Conservation (phyloP, 1,284 basidiomycete species). For the Filobasidium uniguttulatum region DNA sequence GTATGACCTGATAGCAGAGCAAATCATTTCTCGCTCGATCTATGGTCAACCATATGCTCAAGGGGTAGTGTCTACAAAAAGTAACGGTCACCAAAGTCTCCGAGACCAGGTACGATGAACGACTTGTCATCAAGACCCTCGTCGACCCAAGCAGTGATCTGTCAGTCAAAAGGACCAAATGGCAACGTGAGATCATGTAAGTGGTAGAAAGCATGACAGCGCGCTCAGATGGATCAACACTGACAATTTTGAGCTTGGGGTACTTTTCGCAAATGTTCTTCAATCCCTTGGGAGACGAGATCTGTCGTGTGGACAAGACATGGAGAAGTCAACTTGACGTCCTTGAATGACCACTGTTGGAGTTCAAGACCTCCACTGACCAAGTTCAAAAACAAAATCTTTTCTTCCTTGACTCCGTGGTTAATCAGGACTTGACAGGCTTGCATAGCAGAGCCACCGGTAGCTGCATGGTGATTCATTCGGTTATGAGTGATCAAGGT, state of each 20-base stretch:
- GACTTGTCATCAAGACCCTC: slow-evolving; percentile 65
- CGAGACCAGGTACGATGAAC: slow-evolving; percentile 64
- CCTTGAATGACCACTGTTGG: background rate
- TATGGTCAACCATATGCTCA: background rate
- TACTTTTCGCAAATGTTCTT: slow-evolving; percentile 65
- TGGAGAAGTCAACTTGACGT: background rate
- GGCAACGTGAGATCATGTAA: background rate
- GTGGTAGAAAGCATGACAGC: background rate
- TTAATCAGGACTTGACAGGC: slow-evolving; percentile 87
- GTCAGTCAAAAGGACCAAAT: background rate
- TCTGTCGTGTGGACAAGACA: slow-evolving; percentile 39
- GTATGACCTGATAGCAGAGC: too few species aligned
- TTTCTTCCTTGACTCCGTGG: slow-evolving; percentile 61
- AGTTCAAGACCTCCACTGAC: slow-evolving; percentile 40
- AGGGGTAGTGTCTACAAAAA: background rate
- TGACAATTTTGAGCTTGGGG: slow-evolving; percentile 67
- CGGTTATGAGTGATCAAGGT: background rate
- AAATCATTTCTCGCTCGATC: too few species aligned
- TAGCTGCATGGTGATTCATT: slow-evolving; percentile 46
- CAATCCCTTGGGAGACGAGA: slow-evolving; percentile 83
- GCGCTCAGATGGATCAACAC: too few species aligned
- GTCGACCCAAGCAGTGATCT: slow-evolving; percentile 95
- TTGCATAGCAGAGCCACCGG: slow-evolving; percentile 94
- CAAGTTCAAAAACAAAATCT: slow-evolving; percentile 94
- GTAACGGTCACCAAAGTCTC: slow-evolving; percentile 74